phyloP scores from a whole-genome alignment of 106 monocot genomes.

The Apostasia ramifera region DNA sequence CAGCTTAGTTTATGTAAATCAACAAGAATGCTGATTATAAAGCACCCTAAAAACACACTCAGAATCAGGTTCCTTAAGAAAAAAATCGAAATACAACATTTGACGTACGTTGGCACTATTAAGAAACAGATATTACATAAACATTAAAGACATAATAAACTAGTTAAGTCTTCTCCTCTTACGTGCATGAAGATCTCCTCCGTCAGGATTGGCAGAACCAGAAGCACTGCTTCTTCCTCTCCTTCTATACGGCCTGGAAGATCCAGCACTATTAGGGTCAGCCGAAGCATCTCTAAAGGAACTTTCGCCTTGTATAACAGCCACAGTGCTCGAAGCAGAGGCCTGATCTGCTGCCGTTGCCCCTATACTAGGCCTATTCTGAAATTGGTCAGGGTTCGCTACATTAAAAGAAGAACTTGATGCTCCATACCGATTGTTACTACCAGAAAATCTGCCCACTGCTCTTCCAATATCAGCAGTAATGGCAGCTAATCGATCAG shows the following conservation, averaged over 20 bases:
- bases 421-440: slow-evolving; percentile 15
- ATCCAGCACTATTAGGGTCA: slow-evolving; percentile 63
- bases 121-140: slow-evolving; percentile 1
- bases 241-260: slow-evolving; percentile 60
- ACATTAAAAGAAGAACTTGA: slow-evolving; percentile 35
- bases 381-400: slow-evolving; percentile 17
- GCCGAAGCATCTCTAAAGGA: slow-evolving; percentile 21
- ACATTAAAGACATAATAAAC: slow-evolving; percentile 4
- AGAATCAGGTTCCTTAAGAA: not conserved
- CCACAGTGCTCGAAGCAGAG: slow-evolving; percentile 79
- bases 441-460: slow-evolving; percentile 34
- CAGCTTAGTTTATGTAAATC: too few species aligned
- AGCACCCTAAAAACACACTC: not conserved
- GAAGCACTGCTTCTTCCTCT: slow-evolving; percentile 37
- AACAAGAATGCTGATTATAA: too few species aligned
- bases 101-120: too few species aligned
- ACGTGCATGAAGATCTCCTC: slow-evolving; percentile 30
- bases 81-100: slow-evolving; percentile 1
- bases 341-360: slow-evolving; percentile 46
- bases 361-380: slow-evolving; percentile 17
- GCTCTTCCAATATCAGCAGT: slow-evolving; percentile 47
- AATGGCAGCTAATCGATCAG: slow-evolving; percentile 38
- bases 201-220: slow-evolving; percentile 55
- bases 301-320: slow-evolving; percentile 65
- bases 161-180: slow-evolving; percentile 72